Base-by-base conservation (phyloP, 225 moss, liverwort and hornwort species). In the Pseudoscleropodium purum region DNA sequence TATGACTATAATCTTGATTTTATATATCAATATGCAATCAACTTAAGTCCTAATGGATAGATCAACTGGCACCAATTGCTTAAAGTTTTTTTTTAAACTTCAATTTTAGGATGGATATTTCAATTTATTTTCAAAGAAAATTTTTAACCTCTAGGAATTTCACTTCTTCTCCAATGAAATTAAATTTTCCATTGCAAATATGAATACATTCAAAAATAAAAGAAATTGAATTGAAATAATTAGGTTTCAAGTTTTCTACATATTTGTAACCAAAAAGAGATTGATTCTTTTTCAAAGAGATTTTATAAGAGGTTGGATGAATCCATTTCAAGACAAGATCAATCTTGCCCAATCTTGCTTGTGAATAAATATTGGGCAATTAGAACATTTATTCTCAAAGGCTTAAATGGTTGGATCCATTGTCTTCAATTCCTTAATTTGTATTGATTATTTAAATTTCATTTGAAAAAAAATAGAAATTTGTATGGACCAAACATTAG, bases 201-300 rank as follows among this genome's bases (percentile, higher is more conserved):
- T 73, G 43, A 3, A 27, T 27, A 27, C 43, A 43, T 73, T 43
- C 27, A 27, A 27, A 73, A 41, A 26, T 27, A 16, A 57, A 27
- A 41, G 7, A 73, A 73, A 43, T 16, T 2, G 0, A 43, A 27
- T 27, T 73, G 1, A 5, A 41, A 27, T 27, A 16, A 16, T 43
- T n/a, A 27, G 9, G 2, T 43, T 73, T 27, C 0, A 9, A 3
- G 1, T 27, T 43, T 73, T 43, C 3, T 5, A 16, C 2, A 27
- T 43, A 27, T 43, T 73, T 43, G 16, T 27, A 73, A 41, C 5
- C 5, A 5, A 41, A 72, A 5, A 15, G 41, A 72, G 26, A 72
- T 72, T 15, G 72, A 3, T 3, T 15, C 8, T 41, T 27, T 26
- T 72, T 23, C 26, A 72, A 27, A 1, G 41, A 72, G 43, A 43